These are phyloP conservation scores for Fusarium sarcochroum DNA, from an alignment of 2,329 filamentous ascomycete species.

Conservation along the genomic window DNA sequence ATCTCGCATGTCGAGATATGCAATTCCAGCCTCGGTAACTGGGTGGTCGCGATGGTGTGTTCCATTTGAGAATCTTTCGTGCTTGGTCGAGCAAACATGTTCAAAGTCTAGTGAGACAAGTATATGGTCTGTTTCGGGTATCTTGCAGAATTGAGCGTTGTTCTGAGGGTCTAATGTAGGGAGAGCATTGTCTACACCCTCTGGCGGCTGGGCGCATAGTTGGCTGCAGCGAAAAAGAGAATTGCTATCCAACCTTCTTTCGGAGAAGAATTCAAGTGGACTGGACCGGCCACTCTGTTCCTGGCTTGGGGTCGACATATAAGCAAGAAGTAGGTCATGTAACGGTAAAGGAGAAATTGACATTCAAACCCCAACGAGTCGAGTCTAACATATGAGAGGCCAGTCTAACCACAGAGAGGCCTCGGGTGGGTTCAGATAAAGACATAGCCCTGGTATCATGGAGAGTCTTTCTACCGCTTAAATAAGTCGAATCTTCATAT, in stretches of 20 bases:
- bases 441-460: not conserved
- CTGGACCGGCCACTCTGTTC: not conserved
- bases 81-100: slow-evolving; percentile 18
- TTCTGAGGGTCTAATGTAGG: not conserved
- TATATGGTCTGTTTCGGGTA: slow-evolving; percentile 17
- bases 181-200: slow-evolving; percentile 5
- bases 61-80: not conserved
- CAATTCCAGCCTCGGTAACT: slow-evolving; percentile 23
- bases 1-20: slow-evolving; percentile 32
- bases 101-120: slow-evolving; percentile 27
- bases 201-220: not conserved
- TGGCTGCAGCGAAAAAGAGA: not conserved
- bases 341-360: no score
- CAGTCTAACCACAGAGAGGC: not conserved
- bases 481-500: not conserved
- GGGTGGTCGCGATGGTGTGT: slow-evolving; percentile 8
- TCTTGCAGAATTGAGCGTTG: not conserved
- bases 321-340: not conserved
- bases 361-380: not conserved
- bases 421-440: not conserved
- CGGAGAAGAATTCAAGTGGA: not conserved
- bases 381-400: no score
- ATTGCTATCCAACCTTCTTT: not conserved
- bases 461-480: not conserved
- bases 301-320: not conserved